These are phyloP conservation scores for Wickerhamiella hasegawae DNA, from an alignment of 805 yeast genomes.

Conservation along the genomic window DNA sequence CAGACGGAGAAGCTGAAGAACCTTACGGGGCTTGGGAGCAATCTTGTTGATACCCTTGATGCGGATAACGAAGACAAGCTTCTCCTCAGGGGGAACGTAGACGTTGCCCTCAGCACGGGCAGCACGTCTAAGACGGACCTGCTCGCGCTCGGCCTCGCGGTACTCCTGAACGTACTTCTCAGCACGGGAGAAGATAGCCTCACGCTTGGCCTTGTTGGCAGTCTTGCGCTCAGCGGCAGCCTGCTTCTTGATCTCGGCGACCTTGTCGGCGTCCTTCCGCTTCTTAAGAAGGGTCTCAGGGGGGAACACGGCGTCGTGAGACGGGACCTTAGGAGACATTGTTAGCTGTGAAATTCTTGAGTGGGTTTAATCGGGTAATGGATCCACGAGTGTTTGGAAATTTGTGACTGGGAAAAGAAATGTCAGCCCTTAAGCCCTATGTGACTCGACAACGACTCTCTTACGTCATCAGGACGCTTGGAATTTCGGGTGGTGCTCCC, in stretches of 20 bases:
- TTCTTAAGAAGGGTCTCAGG: conserved; percentile 48
- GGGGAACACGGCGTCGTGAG: conserved; percentile 20
- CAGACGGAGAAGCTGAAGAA: conserved; percentile 77
- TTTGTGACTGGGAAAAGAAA: no score
- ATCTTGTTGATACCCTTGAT: conserved; percentile 99
- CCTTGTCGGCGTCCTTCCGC: conserved; percentile 40
- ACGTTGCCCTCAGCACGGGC: conserved; percentile 86
- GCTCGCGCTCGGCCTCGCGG: conserved; percentile 80
- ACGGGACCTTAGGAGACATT: conserved; percentile 8
- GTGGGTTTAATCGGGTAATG: background rate
- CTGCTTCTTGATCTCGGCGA: conserved; percentile 38
- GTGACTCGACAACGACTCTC: no score
- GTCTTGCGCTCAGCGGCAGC: conserved; percentile 28
- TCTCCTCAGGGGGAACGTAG: conserved; percentile 89
- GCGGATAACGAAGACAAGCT: conserved; percentile 91
- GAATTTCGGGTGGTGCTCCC: no score
- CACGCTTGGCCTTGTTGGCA: conserved; percentile 20
- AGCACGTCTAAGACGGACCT: conserved; percentile 64
- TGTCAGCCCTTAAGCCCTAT: no score
- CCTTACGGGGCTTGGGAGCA: conserved; percentile 99
- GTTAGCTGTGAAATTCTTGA: background rate
- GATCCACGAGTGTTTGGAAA: no score
- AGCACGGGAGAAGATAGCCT: conserved; percentile 78
- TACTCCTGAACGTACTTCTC: conserved; percentile 94
- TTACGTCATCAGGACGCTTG: no score